These are phyloP conservation scores for Spathaspora arborariae DNA, from an alignment of 805 yeast species.

Conservation along the genomic window DNA sequence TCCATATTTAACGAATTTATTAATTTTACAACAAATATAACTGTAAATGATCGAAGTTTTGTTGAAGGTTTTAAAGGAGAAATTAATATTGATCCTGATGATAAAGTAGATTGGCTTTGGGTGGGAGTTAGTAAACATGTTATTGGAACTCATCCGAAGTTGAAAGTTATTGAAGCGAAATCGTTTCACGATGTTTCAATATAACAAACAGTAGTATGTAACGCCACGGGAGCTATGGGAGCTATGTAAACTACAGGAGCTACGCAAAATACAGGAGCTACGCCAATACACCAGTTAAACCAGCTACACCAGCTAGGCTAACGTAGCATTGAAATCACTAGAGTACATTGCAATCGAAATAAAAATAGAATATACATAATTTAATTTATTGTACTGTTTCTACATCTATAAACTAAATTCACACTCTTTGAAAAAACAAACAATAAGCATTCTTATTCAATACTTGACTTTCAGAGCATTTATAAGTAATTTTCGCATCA, in stretches of 20 bases:
- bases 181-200: neutral
- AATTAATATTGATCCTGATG: constrained; percentile 43
- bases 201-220: too few relatives aligned
- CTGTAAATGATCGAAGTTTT: constrained; percentile 77
- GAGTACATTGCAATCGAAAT: too few relatives aligned
- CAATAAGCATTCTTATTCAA: constrained; percentile 79
- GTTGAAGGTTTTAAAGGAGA: constrained; percentile 76
- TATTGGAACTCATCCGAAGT: constrained; percentile 53
- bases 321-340: too few relatives aligned
- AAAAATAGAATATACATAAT: too few relatives aligned
- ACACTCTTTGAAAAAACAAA: constrained; percentile 61
- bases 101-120: constrained; percentile 64
- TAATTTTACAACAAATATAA: constrained; percentile 70
- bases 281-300: too few relatives aligned
- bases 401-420: constrained; percentile 3
- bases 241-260: too few relatives aligned
- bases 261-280: too few relatives aligned
- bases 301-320: too few relatives aligned
- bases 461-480: constrained; percentile 51
- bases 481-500: constrained; percentile 63
- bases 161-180: constrained; percentile 22
- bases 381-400: too few relatives aligned
- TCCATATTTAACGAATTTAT: constrained; percentile 85
- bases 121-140: constrained; percentile 57
- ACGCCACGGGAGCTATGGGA: too few relatives aligned